phyloP scores from a whole-genome alignment of 2,329 filamentous ascomycete species.

The Coleophoma crateriformis region DNA sequence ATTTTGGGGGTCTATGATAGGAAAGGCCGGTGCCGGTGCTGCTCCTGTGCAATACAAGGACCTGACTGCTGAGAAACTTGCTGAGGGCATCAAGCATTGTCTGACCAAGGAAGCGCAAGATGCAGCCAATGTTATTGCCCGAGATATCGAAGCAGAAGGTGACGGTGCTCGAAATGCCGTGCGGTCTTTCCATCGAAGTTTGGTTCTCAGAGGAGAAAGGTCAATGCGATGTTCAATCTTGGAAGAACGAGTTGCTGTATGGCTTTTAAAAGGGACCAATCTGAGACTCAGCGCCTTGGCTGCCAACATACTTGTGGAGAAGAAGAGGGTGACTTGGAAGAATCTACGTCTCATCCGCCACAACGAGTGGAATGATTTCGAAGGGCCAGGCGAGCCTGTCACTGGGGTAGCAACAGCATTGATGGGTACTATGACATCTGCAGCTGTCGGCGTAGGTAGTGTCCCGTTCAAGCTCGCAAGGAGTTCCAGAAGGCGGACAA shows the following conservation, averaged over 20 bases:
- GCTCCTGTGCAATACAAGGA: constrained; percentile 63
- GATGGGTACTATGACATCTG: constrained; percentile 49
- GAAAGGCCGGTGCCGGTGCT: constrained; percentile 57
- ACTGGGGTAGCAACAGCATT: constrained; percentile 60
- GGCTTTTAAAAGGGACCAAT: constrained; percentile 57
- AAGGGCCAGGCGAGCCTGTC: constrained; percentile 68
- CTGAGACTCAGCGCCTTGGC: constrained; percentile 58
- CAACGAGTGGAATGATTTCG: constrained; percentile 72
- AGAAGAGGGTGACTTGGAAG: constrained; percentile 57
- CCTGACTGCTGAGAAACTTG: constrained; percentile 56
- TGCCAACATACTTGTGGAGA: constrained; percentile 57
- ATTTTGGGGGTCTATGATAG: constrained; percentile 71
- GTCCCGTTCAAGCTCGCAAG: constrained; percentile 58
- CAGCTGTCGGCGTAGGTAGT: constrained; percentile 57
- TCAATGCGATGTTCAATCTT: constrained; percentile 64
- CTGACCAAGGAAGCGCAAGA: constrained; percentile 53
- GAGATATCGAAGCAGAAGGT: constrained; percentile 53
- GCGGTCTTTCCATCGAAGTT: constrained; percentile 55
- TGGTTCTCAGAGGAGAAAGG: constrained; percentile 44
- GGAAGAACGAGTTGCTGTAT: constrained; percentile 56
- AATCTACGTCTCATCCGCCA: constrained; percentile 59
- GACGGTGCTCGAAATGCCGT: constrained; percentile 69
- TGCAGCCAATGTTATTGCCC: constrained; percentile 54
- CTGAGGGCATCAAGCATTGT: constrained; percentile 65
- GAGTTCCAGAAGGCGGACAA: constrained; percentile 47